phyloP scores from a whole-genome alignment of 2,329 filamentous ascomycete genomes.

The Exophiala spinifera region DNA sequence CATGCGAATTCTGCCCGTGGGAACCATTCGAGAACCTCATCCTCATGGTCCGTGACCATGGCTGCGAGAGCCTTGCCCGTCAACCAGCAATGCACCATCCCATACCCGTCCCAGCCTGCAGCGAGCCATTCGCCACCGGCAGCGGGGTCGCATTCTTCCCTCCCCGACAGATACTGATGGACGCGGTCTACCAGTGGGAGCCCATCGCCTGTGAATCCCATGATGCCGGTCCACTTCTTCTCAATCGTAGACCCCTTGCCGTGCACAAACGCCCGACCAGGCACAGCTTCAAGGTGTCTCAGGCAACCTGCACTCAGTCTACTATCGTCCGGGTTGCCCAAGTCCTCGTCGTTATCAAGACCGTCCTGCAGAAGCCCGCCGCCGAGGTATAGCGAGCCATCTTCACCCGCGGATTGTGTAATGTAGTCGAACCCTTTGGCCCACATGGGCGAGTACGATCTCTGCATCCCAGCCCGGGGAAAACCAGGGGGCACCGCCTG shows the following conservation, averaged over 20 bases:
- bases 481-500: constrained; percentile 34
- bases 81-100: constrained; percentile 34
- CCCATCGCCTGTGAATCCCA: constrained; percentile 33
- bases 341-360: constrained; percentile 35
- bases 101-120: constrained; percentile 33
- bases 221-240: constrained; percentile 34
- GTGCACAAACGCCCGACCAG: constrained; percentile 9
- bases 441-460: constrained; percentile 24
- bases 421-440: constrained; percentile 25
- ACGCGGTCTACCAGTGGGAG: constrained; percentile 32
- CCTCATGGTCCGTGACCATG: constrained; percentile 25
- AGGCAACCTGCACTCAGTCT: constrained; percentile 26
- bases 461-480: constrained; percentile 28
- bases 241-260: constrained; percentile 19
- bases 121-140: constrained; percentile 32
- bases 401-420: constrained; percentile 27
- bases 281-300: constrained; percentile 18
- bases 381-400: constrained; percentile 20
- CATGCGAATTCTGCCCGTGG: constrained; percentile 21
- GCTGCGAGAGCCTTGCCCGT: constrained; percentile 30
- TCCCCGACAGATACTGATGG: constrained; percentile 13
- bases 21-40: constrained; percentile 18
- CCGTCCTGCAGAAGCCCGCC: constrained; percentile 30
- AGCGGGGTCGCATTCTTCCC: constrained; percentile 11
- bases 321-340: constrained; percentile 37